Percentiles rank a stretch among this genome's conserved stretches.
These are phyloP conservation scores for Epichloe baconii DNA, from an alignment of 2,329 filamentous ascomycete genomes.

Conservation along the genomic window DNA sequence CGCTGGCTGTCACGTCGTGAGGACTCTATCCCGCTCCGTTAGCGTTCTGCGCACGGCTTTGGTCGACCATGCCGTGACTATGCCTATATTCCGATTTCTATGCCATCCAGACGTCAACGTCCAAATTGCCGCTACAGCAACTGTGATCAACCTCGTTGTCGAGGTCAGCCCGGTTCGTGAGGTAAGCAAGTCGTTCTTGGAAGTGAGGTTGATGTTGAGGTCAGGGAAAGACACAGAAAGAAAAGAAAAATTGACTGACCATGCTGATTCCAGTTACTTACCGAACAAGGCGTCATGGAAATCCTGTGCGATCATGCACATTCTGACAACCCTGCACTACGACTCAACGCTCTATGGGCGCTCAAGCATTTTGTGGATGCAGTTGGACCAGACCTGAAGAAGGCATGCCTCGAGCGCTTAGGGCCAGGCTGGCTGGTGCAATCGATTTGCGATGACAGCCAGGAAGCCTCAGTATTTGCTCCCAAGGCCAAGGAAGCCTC, in stretches of 20 bases:
- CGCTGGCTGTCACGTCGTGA: slow-evolving; percentile 70
- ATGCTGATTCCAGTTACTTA: slow-evolving; percentile 45
- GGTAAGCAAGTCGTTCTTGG: slow-evolving; percentile 35
- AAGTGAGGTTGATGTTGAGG: background rate
- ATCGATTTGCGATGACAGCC: slow-evolving; percentile 54
- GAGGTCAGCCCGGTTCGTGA: slow-evolving; percentile 88
- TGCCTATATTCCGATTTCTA: slow-evolving; percentile 64
- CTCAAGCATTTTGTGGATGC: slow-evolving; percentile 79
- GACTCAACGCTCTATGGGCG: slow-evolving; percentile 82
- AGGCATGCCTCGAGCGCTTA: slow-evolving; percentile 63
- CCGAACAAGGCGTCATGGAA: slow-evolving; percentile 60
- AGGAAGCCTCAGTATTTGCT: slow-evolving; percentile 35
- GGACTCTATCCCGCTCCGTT: slow-evolving; percentile 74
- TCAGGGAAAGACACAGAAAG: background rate
- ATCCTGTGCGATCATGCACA: slow-evolving; percentile 75
- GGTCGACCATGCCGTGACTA: slow-evolving; percentile 71
- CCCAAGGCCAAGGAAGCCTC: slow-evolving; percentile 17
- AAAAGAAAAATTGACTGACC: slow-evolving; percentile 8
- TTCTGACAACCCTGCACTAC: slow-evolving; percentile 63
- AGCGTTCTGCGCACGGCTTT: slow-evolving; percentile 73
- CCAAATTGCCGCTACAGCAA: slow-evolving; percentile 72
- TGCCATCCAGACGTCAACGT: slow-evolving; percentile 64
- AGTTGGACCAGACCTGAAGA: slow-evolving; percentile 59
- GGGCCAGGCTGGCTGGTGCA: slow-evolving; percentile 69
- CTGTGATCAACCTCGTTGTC: slow-evolving; percentile 72